phyloP scores from a whole-genome alignment of 1,139 yeast species.

The Hansenula sp. region DNA sequence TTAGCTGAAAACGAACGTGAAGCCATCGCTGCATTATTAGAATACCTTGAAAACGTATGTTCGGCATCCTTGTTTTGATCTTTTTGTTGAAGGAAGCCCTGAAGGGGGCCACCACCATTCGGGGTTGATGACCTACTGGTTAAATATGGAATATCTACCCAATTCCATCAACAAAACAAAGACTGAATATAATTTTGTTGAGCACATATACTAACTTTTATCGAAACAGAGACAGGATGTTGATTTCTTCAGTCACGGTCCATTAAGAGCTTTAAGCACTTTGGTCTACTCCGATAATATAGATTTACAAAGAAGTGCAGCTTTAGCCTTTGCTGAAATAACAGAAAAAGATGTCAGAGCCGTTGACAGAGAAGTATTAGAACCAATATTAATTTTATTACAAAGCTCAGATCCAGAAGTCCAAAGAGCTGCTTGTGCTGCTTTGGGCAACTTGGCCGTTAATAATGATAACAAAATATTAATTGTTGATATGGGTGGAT shows the following conservation, averaged over 20 bases:
- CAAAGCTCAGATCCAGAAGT: constrained; percentile 91
- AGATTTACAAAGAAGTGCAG: constrained; percentile 95
- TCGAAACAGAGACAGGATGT: constrained; percentile 51
- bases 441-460: constrained; percentile 94
- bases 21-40: constrained; percentile 86
- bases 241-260: constrained; percentile 91
- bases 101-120: no score
- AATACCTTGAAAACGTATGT: constrained; percentile 75
- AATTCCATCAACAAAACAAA: no score
- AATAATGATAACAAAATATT: constrained; percentile 90
- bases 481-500: constrained; percentile 97
- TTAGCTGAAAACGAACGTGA: constrained; percentile 97
- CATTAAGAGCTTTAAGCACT: constrained; percentile 84
- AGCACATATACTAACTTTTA: constrained; percentile 10
- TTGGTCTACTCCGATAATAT: constrained; percentile 92
- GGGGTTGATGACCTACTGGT: no score
- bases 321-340: constrained; percentile 96
- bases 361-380: constrained; percentile 86
- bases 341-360: constrained; percentile 94
- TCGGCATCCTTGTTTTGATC: constrained; percentile 9
- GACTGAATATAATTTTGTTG: no score
- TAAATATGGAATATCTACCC: no score
- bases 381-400: constrained; percentile 83
- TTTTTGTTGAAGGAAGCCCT: not conserved
- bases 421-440: constrained; percentile 98